Percentiles rank a stretch among this genome's conserved stretches.
phyloP scores from a whole-genome alignment of 1,139 yeast species.

The Debaryomycetaceae sp. region DNA sequence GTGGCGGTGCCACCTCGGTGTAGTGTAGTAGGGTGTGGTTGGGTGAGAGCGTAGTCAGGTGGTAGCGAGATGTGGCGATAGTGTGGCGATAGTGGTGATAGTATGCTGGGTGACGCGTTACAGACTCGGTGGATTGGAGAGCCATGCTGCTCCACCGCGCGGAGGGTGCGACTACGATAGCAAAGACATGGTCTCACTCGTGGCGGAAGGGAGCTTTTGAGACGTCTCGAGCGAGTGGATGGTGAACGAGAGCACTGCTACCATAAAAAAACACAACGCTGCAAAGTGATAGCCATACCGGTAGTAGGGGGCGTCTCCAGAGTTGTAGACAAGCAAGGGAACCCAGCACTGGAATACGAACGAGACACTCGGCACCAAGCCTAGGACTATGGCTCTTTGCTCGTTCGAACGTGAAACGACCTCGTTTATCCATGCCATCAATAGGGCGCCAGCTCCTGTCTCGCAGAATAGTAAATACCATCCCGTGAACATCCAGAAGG shows the following conservation, averaged over 20 bases:
- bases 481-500: slow-evolving; percentile 12
- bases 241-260: slow-evolving; percentile 11
- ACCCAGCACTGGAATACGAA: slow-evolving; percentile 18
- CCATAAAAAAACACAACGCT: slow-evolving; percentile 13
- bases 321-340: slow-evolving; percentile 8
- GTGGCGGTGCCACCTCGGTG: too few relatives aligned
- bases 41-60: too few relatives aligned
- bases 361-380: slow-evolving; percentile 14
- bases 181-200: too few relatives aligned
- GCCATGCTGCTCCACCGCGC: too few relatives aligned
- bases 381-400: slow-evolving; percentile 15
- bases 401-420: slow-evolving; percentile 14
- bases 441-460: slow-evolving; percentile 18
- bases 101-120: too few relatives aligned
- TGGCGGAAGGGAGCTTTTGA: too few relatives aligned
- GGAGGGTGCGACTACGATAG: too few relatives aligned
- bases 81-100: too few relatives aligned
- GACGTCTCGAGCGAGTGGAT: slow-evolving; percentile 2
- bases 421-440: slow-evolving; percentile 20
- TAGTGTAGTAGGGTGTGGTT: too few relatives aligned
- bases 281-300: slow-evolving; percentile 17
- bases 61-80: too few relatives aligned
- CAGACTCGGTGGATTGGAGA: too few relatives aligned
- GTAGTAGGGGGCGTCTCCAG: slow-evolving; percentile 15
- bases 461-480: slow-evolving; percentile 17